Conservation (phyloP, 805 yeast genomes). For the Lachancea lanzarotensis region DNA sequence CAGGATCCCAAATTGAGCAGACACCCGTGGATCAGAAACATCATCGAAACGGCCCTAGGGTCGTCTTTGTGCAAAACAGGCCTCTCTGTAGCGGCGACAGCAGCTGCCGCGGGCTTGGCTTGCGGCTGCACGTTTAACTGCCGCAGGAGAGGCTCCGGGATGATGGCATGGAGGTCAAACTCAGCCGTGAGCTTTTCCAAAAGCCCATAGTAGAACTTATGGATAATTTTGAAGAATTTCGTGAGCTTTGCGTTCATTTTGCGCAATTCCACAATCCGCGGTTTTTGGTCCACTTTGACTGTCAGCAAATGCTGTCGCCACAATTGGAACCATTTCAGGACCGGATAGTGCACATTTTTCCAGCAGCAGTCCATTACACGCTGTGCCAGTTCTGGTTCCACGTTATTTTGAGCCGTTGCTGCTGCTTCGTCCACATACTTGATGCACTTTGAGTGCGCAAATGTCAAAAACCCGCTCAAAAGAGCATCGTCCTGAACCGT, state of each 20-base stretch:
- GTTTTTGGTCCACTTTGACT: slow-evolving; percentile 6
- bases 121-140: slow-evolving; percentile 1
- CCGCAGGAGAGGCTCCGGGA: slow-evolving; percentile 5
- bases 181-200: slow-evolving; percentile 5
- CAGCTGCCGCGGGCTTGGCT: neutral
- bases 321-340: slow-evolving; percentile 10
- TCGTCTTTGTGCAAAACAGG: neutral
- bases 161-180: slow-evolving; percentile 3
- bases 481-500: slow-evolving; percentile 26
- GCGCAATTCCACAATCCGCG: slow-evolving; percentile 7
- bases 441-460: slow-evolving; percentile 26
- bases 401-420: too few relatives aligned
- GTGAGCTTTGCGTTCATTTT: slow-evolving; percentile 10
- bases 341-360: slow-evolving; percentile 11
- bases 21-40: slow-evolving; percentile 17
- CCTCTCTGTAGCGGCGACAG: neutral
- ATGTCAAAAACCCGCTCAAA: slow-evolving; percentile 23
- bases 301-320: slow-evolving; percentile 9
- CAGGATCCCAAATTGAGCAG: slow-evolving; percentile 49
- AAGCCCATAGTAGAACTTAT: slow-evolving; percentile 10
- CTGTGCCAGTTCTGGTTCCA: slow-evolving; percentile 3
- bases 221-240: slow-evolving; percentile 10
- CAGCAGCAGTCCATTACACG: slow-evolving; percentile 36
- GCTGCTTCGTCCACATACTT: slow-evolving; percentile 8
- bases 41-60: neutral